Evolutionary conservation across 345 rosid genomes (phyloP).

Genomic region (Gossypium herbaceum): DNA sequence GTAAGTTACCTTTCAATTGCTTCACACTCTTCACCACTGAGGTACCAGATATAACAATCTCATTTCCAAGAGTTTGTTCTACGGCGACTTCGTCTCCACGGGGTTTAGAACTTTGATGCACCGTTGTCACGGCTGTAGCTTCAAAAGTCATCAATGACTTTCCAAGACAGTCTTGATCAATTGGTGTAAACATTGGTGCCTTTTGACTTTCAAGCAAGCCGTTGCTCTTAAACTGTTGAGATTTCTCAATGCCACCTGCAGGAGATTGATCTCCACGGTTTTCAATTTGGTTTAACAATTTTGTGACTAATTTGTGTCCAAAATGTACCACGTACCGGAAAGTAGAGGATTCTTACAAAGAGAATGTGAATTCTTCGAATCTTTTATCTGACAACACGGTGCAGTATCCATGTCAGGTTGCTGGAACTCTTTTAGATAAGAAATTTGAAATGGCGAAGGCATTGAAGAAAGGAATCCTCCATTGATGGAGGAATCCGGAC

Average conservation of each 20-base stretch:
- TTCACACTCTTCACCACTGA: constrained; percentile 27
- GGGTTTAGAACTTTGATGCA: constrained; percentile 20
- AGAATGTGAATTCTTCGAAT: constrained; percentile 25
- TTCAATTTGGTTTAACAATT: not conserved
- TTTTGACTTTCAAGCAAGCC: constrained; percentile 23
- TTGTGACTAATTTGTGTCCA: not conserved
- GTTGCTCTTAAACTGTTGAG: constrained; percentile 23
- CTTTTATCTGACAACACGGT: constrained; percentile 30
- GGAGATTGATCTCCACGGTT: constrained; percentile 2
- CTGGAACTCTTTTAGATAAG: constrained; percentile 49
- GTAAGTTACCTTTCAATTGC: constrained; percentile 30
- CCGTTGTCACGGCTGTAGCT: constrained; percentile 23
- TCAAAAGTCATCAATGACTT: constrained; percentile 31
- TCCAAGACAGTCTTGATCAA: constrained; percentile 28
- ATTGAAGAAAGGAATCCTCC: constrained; percentile 51
- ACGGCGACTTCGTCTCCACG: constrained; percentile 20
- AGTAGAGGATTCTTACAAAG: constrained; percentile 31
- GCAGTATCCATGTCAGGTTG: constrained; percentile 38
- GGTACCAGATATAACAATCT: constrained; percentile 32
- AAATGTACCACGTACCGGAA: constrained; percentile 38
- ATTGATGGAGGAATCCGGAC: constrained; percentile 84
- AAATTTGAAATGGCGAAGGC: constrained; percentile 69
- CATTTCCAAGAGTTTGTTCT: constrained; percentile 34
- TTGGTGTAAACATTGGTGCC: constrained; percentile 22
- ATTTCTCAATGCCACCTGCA: constrained; percentile 17